phyloP scores from a whole-genome alignment of 768 basidiomycete genomes.

The Cyathus striatus region DNA sequence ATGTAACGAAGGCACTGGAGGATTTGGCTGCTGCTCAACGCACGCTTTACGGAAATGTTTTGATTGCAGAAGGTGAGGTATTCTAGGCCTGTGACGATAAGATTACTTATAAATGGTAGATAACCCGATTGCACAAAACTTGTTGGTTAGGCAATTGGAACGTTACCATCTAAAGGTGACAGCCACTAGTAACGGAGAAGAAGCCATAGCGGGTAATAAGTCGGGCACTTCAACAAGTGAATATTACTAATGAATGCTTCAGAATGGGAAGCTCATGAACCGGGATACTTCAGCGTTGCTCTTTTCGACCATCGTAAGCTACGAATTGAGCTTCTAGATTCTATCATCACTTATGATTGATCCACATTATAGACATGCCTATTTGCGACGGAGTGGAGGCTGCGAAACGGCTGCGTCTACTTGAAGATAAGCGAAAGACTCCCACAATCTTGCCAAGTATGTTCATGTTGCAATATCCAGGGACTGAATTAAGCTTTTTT shows the following conservation, averaged over 20 bases:
- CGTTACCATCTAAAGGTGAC: slow-evolving; percentile 54
- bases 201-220: slow-evolving; percentile 59
- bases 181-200: slow-evolving; percentile 63
- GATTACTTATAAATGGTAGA: too few species aligned
- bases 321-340: not conserved
- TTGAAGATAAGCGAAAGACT: slow-evolving; percentile 55
- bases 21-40: slow-evolving; percentile 42
- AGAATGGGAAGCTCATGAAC: slow-evolving; percentile 68
- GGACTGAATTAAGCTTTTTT: slow-evolving; percentile 1
- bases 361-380: slow-evolving; percentile 57
- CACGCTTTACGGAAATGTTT: slow-evolving; percentile 59
- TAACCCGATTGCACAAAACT: slow-evolving; percentile 64
- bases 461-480: slow-evolving; percentile 10
- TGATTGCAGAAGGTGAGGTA: slow-evolving; percentile 65
- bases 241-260: too few species aligned
- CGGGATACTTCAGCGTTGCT: slow-evolving; percentile 66
- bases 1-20: slow-evolving; percentile 37
- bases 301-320: slow-evolving; percentile 70
- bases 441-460: slow-evolving; percentile 50
- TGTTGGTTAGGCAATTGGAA: slow-evolving; percentile 64
- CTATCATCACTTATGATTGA: slow-evolving; percentile 3
- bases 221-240: too few species aligned
- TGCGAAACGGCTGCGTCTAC: slow-evolving; percentile 52
- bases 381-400: slow-evolving; percentile 76
- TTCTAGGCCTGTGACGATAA: too few species aligned